Percentiles rank a stretch among this genome's conserved stretches.
These are phyloP conservation scores for Cymodocea nodosa DNA, from an alignment of 116 monocot genomes.

Conservation along the genomic window DNA sequence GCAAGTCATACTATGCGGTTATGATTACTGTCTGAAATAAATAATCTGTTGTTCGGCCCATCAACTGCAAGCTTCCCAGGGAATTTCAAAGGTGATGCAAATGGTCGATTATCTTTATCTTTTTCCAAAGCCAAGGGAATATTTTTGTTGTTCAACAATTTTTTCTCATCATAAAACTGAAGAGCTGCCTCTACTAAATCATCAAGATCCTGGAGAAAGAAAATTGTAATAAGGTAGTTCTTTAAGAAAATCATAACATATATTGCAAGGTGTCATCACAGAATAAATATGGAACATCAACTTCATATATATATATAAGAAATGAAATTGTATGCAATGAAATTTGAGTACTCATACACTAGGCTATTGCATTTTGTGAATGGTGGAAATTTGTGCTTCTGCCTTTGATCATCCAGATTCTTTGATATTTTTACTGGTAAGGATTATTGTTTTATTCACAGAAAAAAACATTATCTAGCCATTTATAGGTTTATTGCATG, in stretches of 20 bases:
- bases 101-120: constrained; percentile 40
- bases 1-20: constrained; percentile 62
- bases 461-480: no score
- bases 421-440: no score
- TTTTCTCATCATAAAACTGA: constrained; percentile 69
- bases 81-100: constrained; percentile 75
- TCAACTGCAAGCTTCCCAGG: constrained; percentile 90
- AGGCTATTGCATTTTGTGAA: no score
- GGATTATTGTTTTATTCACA: no score
- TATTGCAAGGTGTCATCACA: neutral
- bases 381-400: no score
- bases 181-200: constrained; percentile 79
- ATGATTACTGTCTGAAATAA: constrained; percentile 98
- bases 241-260: no score
- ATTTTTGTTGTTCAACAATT: constrained; percentile 37
- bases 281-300: neutral
- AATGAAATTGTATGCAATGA: no score
- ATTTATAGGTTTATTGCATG: no score
- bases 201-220: constrained; percentile 79
- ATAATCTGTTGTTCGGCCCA: constrained; percentile 65
- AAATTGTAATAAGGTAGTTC: neutral
- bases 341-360: no score
- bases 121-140: constrained; percentile 80
- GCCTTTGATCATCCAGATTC: no score
- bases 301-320: no score